These are phyloP conservation scores for Cladobotryum mycophilum DNA, from an alignment of 2,329 filamentous ascomycete species.

Conservation along the genomic window DNA sequence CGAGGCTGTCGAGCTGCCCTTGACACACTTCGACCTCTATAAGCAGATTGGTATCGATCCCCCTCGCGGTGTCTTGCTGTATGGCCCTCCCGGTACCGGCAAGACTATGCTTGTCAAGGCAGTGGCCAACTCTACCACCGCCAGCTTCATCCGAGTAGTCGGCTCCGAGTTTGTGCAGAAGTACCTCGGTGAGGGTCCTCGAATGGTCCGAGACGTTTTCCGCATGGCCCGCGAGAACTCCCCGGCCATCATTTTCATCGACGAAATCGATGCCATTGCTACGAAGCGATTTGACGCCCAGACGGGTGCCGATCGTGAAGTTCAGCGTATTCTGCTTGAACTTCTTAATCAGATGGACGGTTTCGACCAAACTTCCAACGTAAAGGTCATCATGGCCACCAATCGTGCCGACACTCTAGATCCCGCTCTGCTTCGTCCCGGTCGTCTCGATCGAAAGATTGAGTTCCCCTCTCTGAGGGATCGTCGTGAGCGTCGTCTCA, in stretches of 20 bases:
- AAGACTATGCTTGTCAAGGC: constrained; percentile 99
- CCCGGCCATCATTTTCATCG: constrained; percentile 98
- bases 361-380: constrained; percentile 97
- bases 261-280: constrained; percentile 97
- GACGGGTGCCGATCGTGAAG: constrained; percentile 94
- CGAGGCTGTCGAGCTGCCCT: constrained; percentile 91
- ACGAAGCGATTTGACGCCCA: constrained; percentile 99
- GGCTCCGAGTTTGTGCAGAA: constrained; percentile 99
- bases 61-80: constrained; percentile 89
- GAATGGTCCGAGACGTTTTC: constrained; percentile 99
- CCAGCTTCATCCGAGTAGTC: constrained; percentile 96
- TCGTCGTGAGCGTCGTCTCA: constrained; percentile 87
- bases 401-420: constrained; percentile 97
- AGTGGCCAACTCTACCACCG: constrained; percentile 95
- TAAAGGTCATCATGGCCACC: constrained; percentile 99
- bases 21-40: constrained; percentile 98
- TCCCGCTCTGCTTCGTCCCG: constrained; percentile 86
- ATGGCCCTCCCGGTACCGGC: constrained; percentile 90
- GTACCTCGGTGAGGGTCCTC: constrained; percentile 93
- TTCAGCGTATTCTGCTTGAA: constrained; percentile 96
- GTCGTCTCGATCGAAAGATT: constrained; percentile 95
- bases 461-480: constrained; percentile 96
- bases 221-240: constrained; percentile 98
- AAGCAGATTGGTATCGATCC: constrained; percentile 99
- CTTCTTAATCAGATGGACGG: constrained; percentile 99